phyloP scores from a whole-genome alignment of 805 yeast genomes.

The Komagataella kurtzmanii region DNA sequence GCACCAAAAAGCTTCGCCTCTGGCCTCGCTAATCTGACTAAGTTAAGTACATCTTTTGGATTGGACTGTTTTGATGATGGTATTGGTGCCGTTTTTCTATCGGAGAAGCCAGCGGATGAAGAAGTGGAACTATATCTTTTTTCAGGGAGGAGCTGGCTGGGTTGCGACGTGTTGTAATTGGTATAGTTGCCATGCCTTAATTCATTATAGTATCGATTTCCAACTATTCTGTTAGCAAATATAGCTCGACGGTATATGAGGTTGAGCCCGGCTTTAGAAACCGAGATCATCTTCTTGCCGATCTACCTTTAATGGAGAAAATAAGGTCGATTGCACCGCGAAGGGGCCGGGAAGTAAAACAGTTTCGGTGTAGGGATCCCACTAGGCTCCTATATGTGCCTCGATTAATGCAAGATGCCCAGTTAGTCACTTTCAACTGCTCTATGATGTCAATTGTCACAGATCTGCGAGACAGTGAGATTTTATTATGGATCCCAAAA shows the following conservation, averaged over 20 bases:
- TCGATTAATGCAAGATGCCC: background rate
- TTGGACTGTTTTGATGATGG: background rate
- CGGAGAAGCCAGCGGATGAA: background rate
- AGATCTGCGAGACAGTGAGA: too few relatives aligned
- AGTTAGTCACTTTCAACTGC: too few relatives aligned
- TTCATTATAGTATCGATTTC: background rate
- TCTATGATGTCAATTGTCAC: too few relatives aligned
- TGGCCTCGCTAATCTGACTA: slow-evolving; percentile 42
- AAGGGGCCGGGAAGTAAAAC: background rate
- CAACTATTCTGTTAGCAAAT: background rate
- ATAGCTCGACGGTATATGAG: background rate
- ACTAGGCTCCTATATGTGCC: background rate
- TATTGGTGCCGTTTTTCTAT: background rate
- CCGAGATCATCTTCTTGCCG: background rate
- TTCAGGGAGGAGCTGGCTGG: background rate
- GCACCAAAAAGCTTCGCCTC: slow-evolving; percentile 39
- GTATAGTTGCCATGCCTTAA: background rate
- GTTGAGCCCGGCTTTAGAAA: background rate
- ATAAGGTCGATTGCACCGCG: background rate
- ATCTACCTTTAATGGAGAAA: background rate
- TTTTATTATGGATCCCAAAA: too few relatives aligned
- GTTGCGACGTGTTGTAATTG: background rate
- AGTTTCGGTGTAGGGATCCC: background rate
- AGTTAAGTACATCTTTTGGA: slow-evolving; percentile 24
- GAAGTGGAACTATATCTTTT: background rate